These are phyloP conservation scores for Penicillium brevicompactum DNA, from an alignment of 2,329 filamentous ascomycete genomes.

Conservation along the genomic window DNA sequence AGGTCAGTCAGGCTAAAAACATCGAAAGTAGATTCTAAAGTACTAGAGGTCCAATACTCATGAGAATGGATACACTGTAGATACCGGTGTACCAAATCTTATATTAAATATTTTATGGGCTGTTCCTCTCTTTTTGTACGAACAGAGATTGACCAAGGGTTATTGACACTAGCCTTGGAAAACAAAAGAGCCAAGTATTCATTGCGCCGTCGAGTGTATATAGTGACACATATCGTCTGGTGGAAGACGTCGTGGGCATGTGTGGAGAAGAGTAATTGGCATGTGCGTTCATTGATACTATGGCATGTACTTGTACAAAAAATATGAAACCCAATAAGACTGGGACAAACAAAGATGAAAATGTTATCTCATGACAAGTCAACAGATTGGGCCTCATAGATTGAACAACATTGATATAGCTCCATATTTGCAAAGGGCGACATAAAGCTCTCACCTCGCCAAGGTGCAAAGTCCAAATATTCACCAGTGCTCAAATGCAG, in stretches of 20 bases:
- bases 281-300: conserved; percentile 14
- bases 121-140: too few relatives aligned
- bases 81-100: too few relatives aligned
- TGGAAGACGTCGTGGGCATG: not conserved
- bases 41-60: too few relatives aligned
- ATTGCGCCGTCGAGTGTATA: too few relatives aligned
- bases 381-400: conserved; percentile 1
- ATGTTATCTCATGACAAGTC: not conserved
- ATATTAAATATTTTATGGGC: too few relatives aligned
- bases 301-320: conserved; percentile 6
- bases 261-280: conserved; percentile 1
- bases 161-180: too few relatives aligned
- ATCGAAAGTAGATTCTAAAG: too few relatives aligned
- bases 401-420: not conserved
- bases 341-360: not conserved
- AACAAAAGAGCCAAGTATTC: too few relatives aligned
- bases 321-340: not conserved
- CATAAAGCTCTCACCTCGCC: not conserved
- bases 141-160: too few relatives aligned
- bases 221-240: too few relatives aligned
- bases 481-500: conserved; percentile 15
- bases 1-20: too few relatives aligned
- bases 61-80: too few relatives aligned
- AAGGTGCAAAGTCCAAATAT: not conserved
- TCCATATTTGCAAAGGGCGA: not conserved